Conservation (phyloP, 129 eudicot genomes). For the Pulicaria dysenterica region DNA sequence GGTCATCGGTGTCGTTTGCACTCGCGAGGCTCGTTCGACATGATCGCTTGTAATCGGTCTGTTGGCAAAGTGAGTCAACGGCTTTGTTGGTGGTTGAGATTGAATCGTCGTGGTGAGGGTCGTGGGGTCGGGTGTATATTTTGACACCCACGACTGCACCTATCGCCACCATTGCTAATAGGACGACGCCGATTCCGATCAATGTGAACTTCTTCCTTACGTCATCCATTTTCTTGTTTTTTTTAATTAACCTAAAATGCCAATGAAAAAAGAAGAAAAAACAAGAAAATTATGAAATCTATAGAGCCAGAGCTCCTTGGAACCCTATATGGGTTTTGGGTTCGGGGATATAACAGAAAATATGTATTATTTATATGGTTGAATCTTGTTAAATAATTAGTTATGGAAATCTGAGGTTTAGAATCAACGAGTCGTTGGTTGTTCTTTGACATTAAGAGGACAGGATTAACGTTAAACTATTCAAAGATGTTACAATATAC, state of each 20-base stretch:
- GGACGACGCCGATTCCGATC: slow-evolving; percentile 42
- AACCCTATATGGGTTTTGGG: slow-evolving; percentile 26
- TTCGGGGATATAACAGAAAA: slow-evolving; percentile 3
- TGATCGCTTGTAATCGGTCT: slow-evolving; percentile 54
- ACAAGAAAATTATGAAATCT: slow-evolving; percentile 5
- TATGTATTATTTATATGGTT: slow-evolving; percentile 6
- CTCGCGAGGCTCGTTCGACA: slow-evolving; percentile 51
- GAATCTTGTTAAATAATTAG: slow-evolving; percentile 17
- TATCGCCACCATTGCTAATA: slow-evolving; percentile 49
- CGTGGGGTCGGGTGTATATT: neutral
- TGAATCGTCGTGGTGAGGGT: neutral
- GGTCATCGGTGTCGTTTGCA: slow-evolving; percentile 45
- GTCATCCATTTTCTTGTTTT: slow-evolving; percentile 30
- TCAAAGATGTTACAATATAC: no score
- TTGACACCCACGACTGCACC: slow-evolving; percentile 37
- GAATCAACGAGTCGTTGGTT: slow-evolving; percentile 13
- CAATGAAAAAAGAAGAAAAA: neutral
- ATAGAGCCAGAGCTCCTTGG: neutral
- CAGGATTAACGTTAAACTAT: neutral
- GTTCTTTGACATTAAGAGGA: slow-evolving; percentile 14
- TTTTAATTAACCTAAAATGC: slow-evolving; percentile 8
- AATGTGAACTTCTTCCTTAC: slow-evolving; percentile 37
- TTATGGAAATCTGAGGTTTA: slow-evolving; percentile 11
- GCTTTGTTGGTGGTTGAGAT: slow-evolving; percentile 47
- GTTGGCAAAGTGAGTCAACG: slow-evolving; percentile 51